Evolutionary conservation across 1,284 basidiomycete genomes (phyloP).

Genomic region (Cryptococcus sp.): DNA sequence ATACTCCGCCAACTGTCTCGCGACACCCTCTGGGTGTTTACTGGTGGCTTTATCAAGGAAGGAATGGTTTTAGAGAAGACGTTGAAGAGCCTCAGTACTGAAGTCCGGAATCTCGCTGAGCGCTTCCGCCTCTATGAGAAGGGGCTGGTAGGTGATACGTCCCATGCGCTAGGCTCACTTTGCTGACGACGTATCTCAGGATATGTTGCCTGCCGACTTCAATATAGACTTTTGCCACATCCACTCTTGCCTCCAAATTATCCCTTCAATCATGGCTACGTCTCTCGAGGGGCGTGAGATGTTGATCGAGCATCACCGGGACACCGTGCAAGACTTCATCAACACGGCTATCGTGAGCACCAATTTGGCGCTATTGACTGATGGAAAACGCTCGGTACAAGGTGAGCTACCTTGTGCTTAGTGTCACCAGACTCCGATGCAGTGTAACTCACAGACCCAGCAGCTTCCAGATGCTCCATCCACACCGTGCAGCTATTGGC

Average conservation of each 20-base stretch:
- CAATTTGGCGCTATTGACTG: constrained; percentile 1
- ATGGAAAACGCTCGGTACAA: background rate
- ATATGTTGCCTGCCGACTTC: constrained; percentile 6
- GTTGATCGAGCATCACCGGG: background rate
- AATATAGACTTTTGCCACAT: constrained; percentile 7
- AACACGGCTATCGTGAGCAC: constrained; percentile 4
- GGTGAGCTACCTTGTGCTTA: background rate
- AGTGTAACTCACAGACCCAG: background rate
- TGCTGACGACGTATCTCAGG: background rate
- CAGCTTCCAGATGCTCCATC: constrained; percentile 9
- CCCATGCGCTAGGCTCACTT: background rate
- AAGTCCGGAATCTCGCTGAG: constrained; percentile 8
- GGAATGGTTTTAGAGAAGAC: constrained; percentile 1
- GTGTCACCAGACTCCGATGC: no score
- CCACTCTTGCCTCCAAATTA: background rate
- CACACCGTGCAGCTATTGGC: constrained; percentile 16
- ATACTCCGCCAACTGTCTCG: constrained; percentile 11
- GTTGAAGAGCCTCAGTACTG: constrained; percentile 8
- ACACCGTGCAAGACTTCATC: background rate
- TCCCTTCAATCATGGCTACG: background rate
- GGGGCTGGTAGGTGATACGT: constrained; percentile 21
- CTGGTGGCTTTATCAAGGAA: background rate
- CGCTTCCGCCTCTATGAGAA: constrained; percentile 32
- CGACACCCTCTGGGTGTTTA: background rate
- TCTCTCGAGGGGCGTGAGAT: background rate